Base-by-base conservation (phyloP, 345 rosid genomes). In the Hirschfeldia incana region DNA sequence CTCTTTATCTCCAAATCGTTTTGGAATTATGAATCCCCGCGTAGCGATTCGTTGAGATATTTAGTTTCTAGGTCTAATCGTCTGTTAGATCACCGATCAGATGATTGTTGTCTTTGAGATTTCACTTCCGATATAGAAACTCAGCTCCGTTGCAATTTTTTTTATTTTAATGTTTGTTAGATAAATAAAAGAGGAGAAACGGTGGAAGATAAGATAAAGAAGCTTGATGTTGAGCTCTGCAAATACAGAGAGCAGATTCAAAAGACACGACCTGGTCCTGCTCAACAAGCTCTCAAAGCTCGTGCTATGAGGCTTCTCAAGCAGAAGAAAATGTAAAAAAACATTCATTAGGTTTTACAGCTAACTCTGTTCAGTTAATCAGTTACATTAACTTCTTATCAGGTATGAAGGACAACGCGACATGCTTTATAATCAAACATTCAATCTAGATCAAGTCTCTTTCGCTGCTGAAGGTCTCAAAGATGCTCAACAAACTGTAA, bases 381-480 rank as follows among this genome's bases (percentile, higher is more conserved):
- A 8, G 3, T 51, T 34, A 32, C 46, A 28, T 64, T 21, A 7
- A 13, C 53, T 36, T n/a, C 27, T 42, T 71, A 51, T 67, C 86
- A 95, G 99, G 99, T 95, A 93, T 80, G 98, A 93, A 87, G 97
- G 91, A 69, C 98, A 95, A 78, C 93, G 98, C 3, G 99, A 95
- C 84, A 95, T 93, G 97, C 89, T 95, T 8, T 93, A 91, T 75
- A 93, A 93, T 78, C 98, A 95, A 70, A 95, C 99, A 0, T 95
- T 91, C 85, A 95, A 95, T 81, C 99, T 95, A 17, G 99, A 95
- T 85, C 99, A 95, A 91, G 99, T 95, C 79, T 84, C 97, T 29
- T 91, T 93, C 82, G 98, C 99, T 36, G 73, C 97, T 5, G 98
- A 95, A 86, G 98, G 99, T 26, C 84, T 95, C 82, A 93, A 93